These are phyloP conservation scores for Cyclanthera cordifolia DNA, from an alignment of 306 rosid genomes.

Conservation along the genomic window DNA sequence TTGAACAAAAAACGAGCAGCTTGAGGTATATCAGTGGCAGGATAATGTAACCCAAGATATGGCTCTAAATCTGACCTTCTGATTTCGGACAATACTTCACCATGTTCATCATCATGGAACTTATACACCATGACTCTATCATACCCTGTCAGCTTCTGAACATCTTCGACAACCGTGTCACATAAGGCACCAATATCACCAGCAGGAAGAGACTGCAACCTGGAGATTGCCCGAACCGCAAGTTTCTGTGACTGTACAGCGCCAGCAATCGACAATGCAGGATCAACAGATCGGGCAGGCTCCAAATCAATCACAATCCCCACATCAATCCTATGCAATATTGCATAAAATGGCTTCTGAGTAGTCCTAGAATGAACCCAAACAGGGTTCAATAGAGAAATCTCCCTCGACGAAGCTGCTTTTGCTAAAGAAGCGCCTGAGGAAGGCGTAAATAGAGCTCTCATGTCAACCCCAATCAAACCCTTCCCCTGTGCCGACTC, in stretches of 20 bases:
- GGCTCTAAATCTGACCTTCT: conserved; percentile 63
- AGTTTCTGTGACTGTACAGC: conserved; percentile 78
- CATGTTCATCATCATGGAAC: conserved; percentile 83
- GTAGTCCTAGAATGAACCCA: conserved; percentile 47
- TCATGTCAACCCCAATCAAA: conserved; percentile 53
- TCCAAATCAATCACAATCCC: conserved; percentile 79
- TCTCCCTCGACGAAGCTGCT: conserved; percentile 44
- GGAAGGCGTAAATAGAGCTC: conserved; percentile 50
- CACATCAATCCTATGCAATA: conserved; percentile 71
- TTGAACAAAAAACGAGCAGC: conserved; percentile 74
- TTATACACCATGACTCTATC: conserved; percentile 83
- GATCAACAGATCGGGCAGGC: conserved; percentile 50
- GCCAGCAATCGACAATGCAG: conserved; percentile 64
- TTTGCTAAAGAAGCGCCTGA: conserved; percentile 48
- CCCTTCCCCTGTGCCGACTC: conserved; percentile 15
- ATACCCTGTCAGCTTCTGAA: conserved; percentile 71
- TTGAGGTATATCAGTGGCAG: conserved; percentile 75
- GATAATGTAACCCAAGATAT: conserved; percentile 69
- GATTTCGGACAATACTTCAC: conserved; percentile 76
- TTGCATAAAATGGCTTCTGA: conserved; percentile 68
- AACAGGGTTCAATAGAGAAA: conserved; percentile 54
- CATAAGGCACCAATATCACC: conserved; percentile 55
- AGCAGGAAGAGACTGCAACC: conserved; percentile 64
- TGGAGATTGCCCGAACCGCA: conserved; percentile 68
- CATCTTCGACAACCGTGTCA: conserved; percentile 61